These are phyloP conservation scores for Calonectria fujianensis DNA, from an alignment of 2,329 filamentous ascomycete species.

Conservation along the genomic window DNA sequence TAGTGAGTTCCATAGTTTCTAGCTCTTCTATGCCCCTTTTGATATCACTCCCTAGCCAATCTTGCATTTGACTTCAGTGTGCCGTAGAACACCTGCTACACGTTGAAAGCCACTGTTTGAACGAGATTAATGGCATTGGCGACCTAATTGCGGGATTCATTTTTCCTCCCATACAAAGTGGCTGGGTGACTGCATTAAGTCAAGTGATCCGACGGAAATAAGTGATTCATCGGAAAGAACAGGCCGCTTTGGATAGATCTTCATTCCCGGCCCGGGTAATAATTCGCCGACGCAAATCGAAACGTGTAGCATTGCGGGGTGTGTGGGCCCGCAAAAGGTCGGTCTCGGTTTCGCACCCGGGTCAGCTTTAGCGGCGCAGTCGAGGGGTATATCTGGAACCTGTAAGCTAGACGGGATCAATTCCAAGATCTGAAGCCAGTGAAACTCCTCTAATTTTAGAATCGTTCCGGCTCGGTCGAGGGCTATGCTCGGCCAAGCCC, in stretches of 20 bases:
- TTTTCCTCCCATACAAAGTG: not conserved
- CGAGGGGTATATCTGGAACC: not conserved
- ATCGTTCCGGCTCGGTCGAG: not conserved
- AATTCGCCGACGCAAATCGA: not conserved
- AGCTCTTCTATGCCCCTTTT: not conserved
- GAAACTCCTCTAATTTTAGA: not conserved
- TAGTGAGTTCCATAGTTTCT: not conserved
- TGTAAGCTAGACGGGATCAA: not conserved
- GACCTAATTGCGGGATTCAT: not conserved
- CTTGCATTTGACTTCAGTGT: not conserved
- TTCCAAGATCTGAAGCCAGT: not conserved
- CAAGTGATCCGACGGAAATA: no score
- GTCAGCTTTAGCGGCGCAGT: not conserved
- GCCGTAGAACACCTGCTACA: not conserved
- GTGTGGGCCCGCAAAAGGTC: not conserved
- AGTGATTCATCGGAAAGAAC: not conserved
- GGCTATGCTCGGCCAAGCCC: not conserved
- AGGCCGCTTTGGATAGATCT: not conserved
- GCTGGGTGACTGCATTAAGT: not conserved
- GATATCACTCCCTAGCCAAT: not conserved
- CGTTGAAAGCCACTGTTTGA: not conserved
- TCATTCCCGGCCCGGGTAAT: not conserved
- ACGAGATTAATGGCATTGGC: not conserved
- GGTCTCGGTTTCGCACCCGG: not conserved
- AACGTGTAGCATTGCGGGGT: not conserved